Base-by-base conservation (phyloP, 2,329 filamentous ascomycete species). In the Amphichorda felina region DNA sequence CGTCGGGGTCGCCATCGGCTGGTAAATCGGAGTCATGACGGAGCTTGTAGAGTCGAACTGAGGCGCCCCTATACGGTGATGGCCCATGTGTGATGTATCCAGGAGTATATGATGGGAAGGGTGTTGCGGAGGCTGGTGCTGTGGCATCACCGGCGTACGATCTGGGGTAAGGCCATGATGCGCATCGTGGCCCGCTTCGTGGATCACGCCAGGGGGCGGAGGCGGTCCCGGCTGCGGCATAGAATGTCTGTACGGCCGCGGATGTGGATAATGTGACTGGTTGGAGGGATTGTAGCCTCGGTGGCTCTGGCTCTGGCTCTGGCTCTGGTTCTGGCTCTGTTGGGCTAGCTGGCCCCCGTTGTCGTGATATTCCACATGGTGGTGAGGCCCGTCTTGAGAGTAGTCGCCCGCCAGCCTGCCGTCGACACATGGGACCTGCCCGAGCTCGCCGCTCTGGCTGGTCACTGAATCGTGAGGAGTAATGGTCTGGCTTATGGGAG, bases 381-480 rank as follows among this genome's bases (percentile, higher is more conserved):
- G 81, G 66, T 78, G 74, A 58, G 21, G 10, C 10, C 69, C 71
- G 63, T 75, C 68, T 70, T 76, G 74, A 8, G 35, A 21, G 68
- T 83, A 84, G 61, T 78, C 75, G 70, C 74, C 70, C 70, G 75
- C 76, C 74, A 82, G 74, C 66, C 73, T 80, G 72, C 64, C 73
- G 68, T 67, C 72, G 62, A 72, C 72, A 61, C 75, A 81, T 81
- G 71, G 75, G 74, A 75, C 70, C 75, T 75, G 75, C 78, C 77
- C 82, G 78, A 82, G 76, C 77, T 70, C 71, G 63, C 66, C 75
- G 76, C 78, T 73, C 77, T 77, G 74, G 75, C 77, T 76, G 76
- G 71, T 68, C 70, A 70, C 73, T 66, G 72, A 67, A 60, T 59
- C 69, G 64, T 72, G 71, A 54, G 73, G 65, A 55, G 70, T 69